Percentiles rank a stretch among this genome's conserved stretches.
phyloP scores from a whole-genome alignment of 352 stramenopile species.

The Phytophthora pini region DNA sequence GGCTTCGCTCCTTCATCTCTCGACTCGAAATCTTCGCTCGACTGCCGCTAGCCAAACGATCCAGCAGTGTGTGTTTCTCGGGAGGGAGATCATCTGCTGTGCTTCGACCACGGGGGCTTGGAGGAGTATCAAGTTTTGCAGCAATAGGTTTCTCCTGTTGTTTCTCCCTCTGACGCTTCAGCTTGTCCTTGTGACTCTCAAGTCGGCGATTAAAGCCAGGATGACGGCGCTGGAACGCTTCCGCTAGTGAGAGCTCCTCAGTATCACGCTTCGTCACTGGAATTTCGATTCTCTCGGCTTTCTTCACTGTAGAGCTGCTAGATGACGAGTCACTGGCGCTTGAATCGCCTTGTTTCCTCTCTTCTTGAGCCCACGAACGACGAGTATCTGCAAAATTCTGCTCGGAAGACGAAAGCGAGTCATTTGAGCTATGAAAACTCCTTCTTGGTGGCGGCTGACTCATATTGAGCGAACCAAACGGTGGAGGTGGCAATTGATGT shows the following conservation, averaged over 20 bases:
- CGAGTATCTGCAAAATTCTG: conserved; percentile 1
- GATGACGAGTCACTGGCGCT: conserved; percentile 14
- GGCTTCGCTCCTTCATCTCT: conserved; percentile 77
- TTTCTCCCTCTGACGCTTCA: conserved; percentile 39
- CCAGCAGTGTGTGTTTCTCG: conserved; percentile 44
- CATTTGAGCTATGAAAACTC: background rate
- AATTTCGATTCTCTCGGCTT: conserved; percentile 28
- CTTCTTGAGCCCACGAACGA: conserved; percentile 28
- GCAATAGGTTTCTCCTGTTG: conserved; percentile 17
- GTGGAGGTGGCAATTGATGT: conserved; percentile 37
- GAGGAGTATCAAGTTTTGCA: background rate
- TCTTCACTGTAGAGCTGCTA: conserved; percentile 15
- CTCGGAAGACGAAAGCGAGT: conserved; percentile 16
- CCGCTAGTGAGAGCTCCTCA: conserved; percentile 48
- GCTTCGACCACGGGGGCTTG: background rate
- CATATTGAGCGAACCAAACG: conserved; percentile 52
- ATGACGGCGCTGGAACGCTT: conserved; percentile 66
- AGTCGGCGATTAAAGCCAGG: conserved; percentile 56
- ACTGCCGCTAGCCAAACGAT: conserved; percentile 55
- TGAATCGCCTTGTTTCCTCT: conserved; percentile 32
- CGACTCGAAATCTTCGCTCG: conserved; percentile 61
- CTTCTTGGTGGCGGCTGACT: conserved; percentile 42
- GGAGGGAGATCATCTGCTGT: conserved; percentile 6
- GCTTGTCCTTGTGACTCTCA: conserved; percentile 33
- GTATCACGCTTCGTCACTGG: conserved; percentile 15